phyloP scores from a whole-genome alignment of 1,139 yeast species.

The Spencermartinsiella ligniputridi region DNA sequence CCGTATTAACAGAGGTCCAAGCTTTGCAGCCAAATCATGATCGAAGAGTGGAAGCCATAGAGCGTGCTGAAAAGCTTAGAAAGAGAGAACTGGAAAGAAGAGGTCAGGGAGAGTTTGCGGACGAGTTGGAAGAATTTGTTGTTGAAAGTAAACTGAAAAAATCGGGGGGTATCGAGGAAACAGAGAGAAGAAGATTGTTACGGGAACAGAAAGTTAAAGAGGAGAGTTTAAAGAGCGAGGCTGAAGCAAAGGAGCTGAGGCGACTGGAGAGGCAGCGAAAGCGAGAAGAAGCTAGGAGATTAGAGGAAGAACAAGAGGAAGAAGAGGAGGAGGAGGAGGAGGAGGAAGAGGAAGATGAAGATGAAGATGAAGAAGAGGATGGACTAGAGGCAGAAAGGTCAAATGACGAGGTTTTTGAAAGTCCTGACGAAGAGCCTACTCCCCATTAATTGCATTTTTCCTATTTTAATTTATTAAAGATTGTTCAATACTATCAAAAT shows the following conservation, averaged over 20 bases:
- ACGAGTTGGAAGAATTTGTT: slow-evolving; percentile 84
- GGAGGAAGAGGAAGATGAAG: slow-evolving; percentile 8
- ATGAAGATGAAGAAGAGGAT: slow-evolving; percentile 3
- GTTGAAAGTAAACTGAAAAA: slow-evolving; percentile 68
- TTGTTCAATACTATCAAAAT: not conserved
- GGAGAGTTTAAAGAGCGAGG: slow-evolving; percentile 30
- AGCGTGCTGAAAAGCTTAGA: slow-evolving; percentile 77
- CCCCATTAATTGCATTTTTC: not conserved
- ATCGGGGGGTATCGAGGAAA: slow-evolving; percentile 84
- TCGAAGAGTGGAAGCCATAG: slow-evolving; percentile 78
- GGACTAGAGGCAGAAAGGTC: slow-evolving; percentile 2
- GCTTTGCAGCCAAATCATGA: slow-evolving; percentile 82
- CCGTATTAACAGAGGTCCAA: slow-evolving; percentile 72
- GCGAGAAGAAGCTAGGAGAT: slow-evolving; percentile 14
- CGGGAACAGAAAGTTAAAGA: slow-evolving; percentile 48
- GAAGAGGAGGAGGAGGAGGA: slow-evolving; percentile 9
- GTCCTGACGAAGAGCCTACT: not conserved
- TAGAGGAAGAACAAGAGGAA: slow-evolving; percentile 10
- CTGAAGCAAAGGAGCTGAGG: slow-evolving; percentile 23
- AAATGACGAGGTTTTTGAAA: slow-evolving; percentile 2
- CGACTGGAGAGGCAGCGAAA: slow-evolving; percentile 18
- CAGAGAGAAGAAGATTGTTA: slow-evolving; percentile 62
- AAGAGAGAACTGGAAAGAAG: slow-evolving; percentile 63
- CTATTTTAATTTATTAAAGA: not conserved
- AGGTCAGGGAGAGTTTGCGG: slow-evolving; percentile 58